Percentiles rank a stretch among this genome's conserved stretches.
Conservation (phyloP, 2,329 filamentous ascomycete genomes). For the Pseudodiploospora longispora region DNA sequence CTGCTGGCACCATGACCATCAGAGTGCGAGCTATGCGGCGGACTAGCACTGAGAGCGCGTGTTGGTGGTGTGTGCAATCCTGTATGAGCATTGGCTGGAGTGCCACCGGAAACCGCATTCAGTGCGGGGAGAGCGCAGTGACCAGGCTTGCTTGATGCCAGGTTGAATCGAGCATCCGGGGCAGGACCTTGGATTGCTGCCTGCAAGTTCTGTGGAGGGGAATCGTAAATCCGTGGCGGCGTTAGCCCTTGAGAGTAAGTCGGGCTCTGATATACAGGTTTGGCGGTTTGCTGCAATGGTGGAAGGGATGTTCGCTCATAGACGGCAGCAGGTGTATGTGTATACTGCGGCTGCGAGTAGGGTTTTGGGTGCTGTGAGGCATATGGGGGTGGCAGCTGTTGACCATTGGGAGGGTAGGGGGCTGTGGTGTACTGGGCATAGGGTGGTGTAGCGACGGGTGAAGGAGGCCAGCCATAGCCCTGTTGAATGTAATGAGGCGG, state of each 20-base stretch:
- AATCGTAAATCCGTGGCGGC: conserved; percentile 28
- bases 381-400: conserved; percentile 21
- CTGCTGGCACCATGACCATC: conserved; percentile 18
- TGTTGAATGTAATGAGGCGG: conserved; percentile 33
- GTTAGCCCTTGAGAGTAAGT: conserved; percentile 26
- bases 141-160: conserved; percentile 26
- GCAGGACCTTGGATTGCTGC: conserved; percentile 34
- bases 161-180: conserved; percentile 29
- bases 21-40: conserved; percentile 34
- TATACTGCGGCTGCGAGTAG: conserved; percentile 22
- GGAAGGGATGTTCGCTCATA: conserved; percentile 31
- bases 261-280: conserved; percentile 24
- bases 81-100: conserved; percentile 16
- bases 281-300: conserved; percentile 22
- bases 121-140: conserved; percentile 38
- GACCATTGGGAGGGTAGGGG: conserved; percentile 25
- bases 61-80: conserved; percentile 35
- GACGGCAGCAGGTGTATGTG: conserved; percentile 6
- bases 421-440: conserved; percentile 38
- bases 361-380: conserved; percentile 18
- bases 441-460: conserved; percentile 46
- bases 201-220: conserved; percentile 37
- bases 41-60: conserved; percentile 40
- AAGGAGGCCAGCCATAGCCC: conserved; percentile 47
- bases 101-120: conserved; percentile 23